Conservation (phyloP, 768 basidiomycete species). For the Lactarius sp. region DNA sequence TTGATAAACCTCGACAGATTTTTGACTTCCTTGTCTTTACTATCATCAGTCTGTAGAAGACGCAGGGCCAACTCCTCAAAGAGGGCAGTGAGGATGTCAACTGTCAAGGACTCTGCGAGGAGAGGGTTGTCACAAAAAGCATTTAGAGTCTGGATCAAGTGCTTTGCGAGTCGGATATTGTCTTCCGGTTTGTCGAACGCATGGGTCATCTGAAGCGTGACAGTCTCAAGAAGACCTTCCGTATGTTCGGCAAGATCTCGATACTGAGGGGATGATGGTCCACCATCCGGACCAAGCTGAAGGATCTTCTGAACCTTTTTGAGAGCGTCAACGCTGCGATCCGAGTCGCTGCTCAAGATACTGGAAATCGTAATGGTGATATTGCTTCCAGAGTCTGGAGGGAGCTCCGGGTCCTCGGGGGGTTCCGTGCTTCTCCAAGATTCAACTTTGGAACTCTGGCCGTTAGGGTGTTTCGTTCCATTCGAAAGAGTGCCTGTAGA, state of each 20-base stretch:
- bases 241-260: conserved; percentile 74
- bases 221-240: conserved; percentile 82
- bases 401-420: conserved; percentile 21
- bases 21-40: conserved; percentile 74
- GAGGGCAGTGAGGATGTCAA: conserved; percentile 79
- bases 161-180: conserved; percentile 93
- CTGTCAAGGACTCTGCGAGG: conserved; percentile 81
- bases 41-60: conserved; percentile 91
- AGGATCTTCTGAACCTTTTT: conserved; percentile 91
- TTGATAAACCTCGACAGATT: conserved; percentile 97
- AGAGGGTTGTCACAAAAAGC: conserved; percentile 89
- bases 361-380: conserved; percentile 82
- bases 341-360: conserved; percentile 82
- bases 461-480: conserved; percentile 12
- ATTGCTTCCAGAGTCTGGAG: conserved; percentile 42
- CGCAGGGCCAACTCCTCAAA: conserved; percentile 89
- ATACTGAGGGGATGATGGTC: conserved; percentile 63
- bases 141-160: conserved; percentile 93
- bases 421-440: conserved; percentile 20
- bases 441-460: conserved; percentile 21
- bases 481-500: neutral
- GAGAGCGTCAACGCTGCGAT: conserved; percentile 84
- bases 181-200: conserved; percentile 82
- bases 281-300: conserved; percentile 66
- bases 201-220: conserved; percentile 87